A percentile compares a stretch with the other conserved stretches of the same genome.
These are phyloP conservation scores for Herpetospermum pedunculosum DNA, from an alignment of 306 rosid genomes.

Conservation along the genomic window DNA sequence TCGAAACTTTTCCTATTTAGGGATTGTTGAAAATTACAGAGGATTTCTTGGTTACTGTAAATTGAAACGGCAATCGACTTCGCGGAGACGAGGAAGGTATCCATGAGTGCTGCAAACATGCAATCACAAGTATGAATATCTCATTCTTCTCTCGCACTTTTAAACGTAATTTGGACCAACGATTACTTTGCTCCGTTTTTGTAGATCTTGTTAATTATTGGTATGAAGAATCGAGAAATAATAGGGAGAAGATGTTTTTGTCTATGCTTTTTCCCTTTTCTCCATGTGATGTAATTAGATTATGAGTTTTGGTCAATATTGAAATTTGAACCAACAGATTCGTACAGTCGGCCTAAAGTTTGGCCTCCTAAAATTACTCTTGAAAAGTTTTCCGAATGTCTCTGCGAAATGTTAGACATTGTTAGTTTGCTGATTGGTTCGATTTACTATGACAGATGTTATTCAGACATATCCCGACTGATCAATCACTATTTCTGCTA, in stretches of 20 bases:
- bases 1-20: background rate
- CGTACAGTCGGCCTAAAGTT: background rate
- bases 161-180: background rate
- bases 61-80: background rate
- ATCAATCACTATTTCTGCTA: background rate
- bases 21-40: background rate
- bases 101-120: background rate
- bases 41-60: background rate
- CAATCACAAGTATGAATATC: background rate
- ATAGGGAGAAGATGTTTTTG: conserved; percentile 5
- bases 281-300: background rate
- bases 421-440: background rate
- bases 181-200: background rate
- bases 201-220: background rate
- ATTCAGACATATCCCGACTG: background rate
- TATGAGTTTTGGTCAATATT: background rate
- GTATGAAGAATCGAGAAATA: background rate
- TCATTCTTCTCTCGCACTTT: background rate
- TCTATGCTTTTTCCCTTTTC: no score
- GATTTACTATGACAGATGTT: background rate
- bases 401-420: background rate
- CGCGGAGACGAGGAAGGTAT: background rate
- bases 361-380: background rate
- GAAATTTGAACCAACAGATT: background rate
- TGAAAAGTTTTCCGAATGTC: background rate